Evolutionary conservation across 2,329 filamentous ascomycete species (phyloP), one percentile per base, ranked within the genome.

Genomic region (Cytospora piceae): DNA sequence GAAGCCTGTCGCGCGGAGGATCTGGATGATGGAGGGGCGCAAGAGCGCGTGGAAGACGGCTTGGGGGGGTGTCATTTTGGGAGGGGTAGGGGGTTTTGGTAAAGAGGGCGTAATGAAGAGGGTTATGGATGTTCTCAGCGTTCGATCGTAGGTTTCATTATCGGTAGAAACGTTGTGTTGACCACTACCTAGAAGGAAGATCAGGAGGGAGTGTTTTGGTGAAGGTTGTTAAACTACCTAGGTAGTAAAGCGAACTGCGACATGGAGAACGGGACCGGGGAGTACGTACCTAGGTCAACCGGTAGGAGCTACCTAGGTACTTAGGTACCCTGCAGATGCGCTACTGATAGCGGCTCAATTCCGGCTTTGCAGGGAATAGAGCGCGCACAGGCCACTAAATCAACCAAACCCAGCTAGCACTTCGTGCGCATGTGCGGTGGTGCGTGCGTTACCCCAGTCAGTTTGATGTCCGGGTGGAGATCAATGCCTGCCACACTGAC

Each of bases 1-100:
- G 80, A 96, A 98, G 75, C 94, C 94, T 29, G 93, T 90, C 34
- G 94, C 92, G 74, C 94, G 93, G 60, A 98, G 87, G 73, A 96
- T 94, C 78, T 97, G 93, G 65, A 98, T 87, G 67, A 97, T 87
- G 57, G 90, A 89, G 2, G 94, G 94, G 52, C 93, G 92, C 65
- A 98, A 84, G 69, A 97, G 89, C 67, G 91, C 90, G 77, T 92
- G 90, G 79, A 82, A 85, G 64, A 85, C 77, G n/a, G 81, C 76
- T 12, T 79, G 77, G 4, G 80, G 81, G 37, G 73, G 78, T 68
- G 78, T 78, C 82, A 84, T 85, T 54, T 66, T 76, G 65, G 31
- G 11, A 27, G n/a, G 9, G 22, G 31, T 27, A 22, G 12, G 37
- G 37, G 6, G 55, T 32, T 46, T 9, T 12, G 14, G 17, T n/a